phyloP scores from a whole-genome alignment of 441 rosid genomes.

The Syzygium syzygioides region DNA sequence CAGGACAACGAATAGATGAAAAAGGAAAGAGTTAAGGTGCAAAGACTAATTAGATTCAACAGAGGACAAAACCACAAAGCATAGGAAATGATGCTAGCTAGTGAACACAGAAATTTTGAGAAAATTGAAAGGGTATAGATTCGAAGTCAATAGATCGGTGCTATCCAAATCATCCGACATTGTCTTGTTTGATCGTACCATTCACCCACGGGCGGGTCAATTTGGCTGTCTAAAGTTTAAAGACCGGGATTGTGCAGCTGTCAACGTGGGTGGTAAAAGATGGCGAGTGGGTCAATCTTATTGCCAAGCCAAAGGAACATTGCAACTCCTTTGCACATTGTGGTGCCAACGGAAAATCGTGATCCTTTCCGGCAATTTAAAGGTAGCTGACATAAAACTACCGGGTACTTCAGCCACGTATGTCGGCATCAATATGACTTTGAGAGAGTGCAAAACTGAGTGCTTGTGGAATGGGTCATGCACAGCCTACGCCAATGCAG shows the following conservation, averaged over 20 bases:
- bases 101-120: neutral
- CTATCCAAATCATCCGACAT: neutral
- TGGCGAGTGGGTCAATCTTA: constrained; percentile 31
- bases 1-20: neutral
- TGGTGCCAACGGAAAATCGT: constrained; percentile 46
- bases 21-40: neutral
- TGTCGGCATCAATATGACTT: constrained; percentile 31
- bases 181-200: neutral
- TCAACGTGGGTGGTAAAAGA: constrained; percentile 35
- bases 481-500: constrained; percentile 49
- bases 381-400: constrained; percentile 30
- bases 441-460: constrained; percentile 32
- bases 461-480: constrained; percentile 64
- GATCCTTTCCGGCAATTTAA: constrained; percentile 29
- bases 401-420: too few species aligned
- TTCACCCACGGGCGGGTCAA: neutral
- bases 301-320: constrained; percentile 40
- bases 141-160: neutral
- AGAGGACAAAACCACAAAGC: neutral
- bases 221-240: neutral
- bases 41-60: neutral
- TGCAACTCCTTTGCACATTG: constrained; percentile 51
- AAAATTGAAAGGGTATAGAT: neutral
- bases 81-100: neutral
- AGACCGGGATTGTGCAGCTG: constrained; percentile 1